Evolutionary conservation across 2,329 filamentous ascomycete genomes (phyloP), one percentile per base, ranked within the genome.

Genomic region (Elsinoe necatrix): DNA sequence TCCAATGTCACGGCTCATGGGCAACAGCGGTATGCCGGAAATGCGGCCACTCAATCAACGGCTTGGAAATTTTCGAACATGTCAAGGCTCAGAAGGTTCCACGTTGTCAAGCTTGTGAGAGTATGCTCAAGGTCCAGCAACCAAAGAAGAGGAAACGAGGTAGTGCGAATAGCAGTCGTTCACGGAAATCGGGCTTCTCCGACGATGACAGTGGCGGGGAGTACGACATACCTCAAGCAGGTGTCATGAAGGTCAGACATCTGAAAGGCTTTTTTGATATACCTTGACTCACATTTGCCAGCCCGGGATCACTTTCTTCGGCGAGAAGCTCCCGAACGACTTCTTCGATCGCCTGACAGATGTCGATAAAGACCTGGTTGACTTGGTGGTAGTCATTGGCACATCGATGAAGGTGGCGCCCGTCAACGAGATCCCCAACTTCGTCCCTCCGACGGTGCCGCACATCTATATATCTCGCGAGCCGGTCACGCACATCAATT

Each of bases 221-320:
- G 56, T 82, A 85, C 66, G 78, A 84, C 62, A 81, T 87, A 37
- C 82, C 83, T 1, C 77, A 79, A 48, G 80, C 83, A 1, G 89
- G 88, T 57, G 83, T 95, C 68, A 95, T 95, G 89, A 95, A 82
- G 71, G 75, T 72, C 62, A 45, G 39, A 25, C 9, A 6, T 20
- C 18, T 23, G 12, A 8, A 56, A 8, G 21, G 11, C n/a, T 18
- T 21, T 14, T n/a, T 12, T 16, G 3, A 20, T 25, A 20, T 4
- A 18, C 5, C 20, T 31, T 11, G 16, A 56, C 35, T 50, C n/a
- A 37, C 41, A 35, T 42, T 11, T 47, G 12, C 7, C 71, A 87
- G 78, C 93, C 93, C 7, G 92, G 97, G 73, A 97, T 98, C 67
- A 97, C 89, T 47, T 97, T 98, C 75, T 97, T 97, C 66, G 92